Evolutionary conservation across 257 asterid genomes (phyloP), one percentile per base, ranked within the genome.

Genomic region (Anisodus acutangulus): DNA sequence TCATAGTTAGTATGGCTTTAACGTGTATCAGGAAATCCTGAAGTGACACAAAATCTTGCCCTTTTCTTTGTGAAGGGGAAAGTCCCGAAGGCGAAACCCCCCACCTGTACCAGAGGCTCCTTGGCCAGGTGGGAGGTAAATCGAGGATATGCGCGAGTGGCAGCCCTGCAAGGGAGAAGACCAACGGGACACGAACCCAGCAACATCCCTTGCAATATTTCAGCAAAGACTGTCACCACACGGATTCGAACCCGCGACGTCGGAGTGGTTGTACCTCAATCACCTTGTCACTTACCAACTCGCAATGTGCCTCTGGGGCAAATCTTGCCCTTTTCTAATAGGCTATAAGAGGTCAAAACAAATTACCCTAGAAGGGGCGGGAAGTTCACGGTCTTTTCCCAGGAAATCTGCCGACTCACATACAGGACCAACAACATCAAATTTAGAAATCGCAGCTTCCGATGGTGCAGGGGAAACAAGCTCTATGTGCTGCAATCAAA

Each of bases 321-420:
- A 22, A 22, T 22, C 26, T 22, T 22, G 0, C 26, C 22, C 63
- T 5, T 76, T 37, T 51, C 16, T 78, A 53, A 58, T 35, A 15
- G 2, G 4, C 64, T 53, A 53, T 51, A 4, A 53, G 31, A 59
- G 69, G 60, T 71, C 12, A 79, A 37, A 79, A 45, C 19, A 72
- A 5, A 41, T 83, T 90, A 95, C 98, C 93, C 87, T 90, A 57
- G 94, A 2, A 19, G 99, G 99, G 0, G 97, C 88, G 9, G 98
- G 98, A 49, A 96, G 94, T 86, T 93, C 95, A 85, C 99, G 88
- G 49, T 93, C 96, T 84, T 93, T 96, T 17, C 99, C 99, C 92
- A 96, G 87, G 94, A 96, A 96, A 91, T 96, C 98, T 4, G 98
- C 98, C 7, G 99, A 96, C 85, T 96, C 99, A 22, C 98, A 96